Evolutionary conservation across 331 rosid species (phyloP), one percentile per base, ranked within the genome.

Genomic region (Cydonia oblonga): DNA sequence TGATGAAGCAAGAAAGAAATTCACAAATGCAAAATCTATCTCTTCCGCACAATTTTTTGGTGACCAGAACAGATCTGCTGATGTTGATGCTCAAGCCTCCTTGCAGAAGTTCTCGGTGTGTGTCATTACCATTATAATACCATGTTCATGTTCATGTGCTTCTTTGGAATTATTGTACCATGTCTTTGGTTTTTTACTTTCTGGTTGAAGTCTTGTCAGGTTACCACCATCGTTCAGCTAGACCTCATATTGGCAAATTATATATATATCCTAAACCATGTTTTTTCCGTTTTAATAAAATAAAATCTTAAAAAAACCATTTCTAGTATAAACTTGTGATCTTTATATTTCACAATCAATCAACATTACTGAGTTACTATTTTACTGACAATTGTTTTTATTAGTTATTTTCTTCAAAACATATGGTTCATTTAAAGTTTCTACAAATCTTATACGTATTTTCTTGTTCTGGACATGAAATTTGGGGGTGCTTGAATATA

Each of bases 1-100:
- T 40, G 91, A 93, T 78, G 98, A 91, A 83, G 98, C 97, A 61
- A 86, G 97, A 82, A 91, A 88, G 90, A 93, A 93, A 86, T 93
- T 93, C 84, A 73, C 97, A 80, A 93, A 93, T 83, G 98, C 98
- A 64, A 93, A 91, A 80, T 93, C 97, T 60, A 93, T 93, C 76
- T 91, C 98, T 52, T 93, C 98, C 7, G 88, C 92, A 60, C 98
- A 93, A 83, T 91, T 72, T 81, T 93, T 91, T 66, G 97, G 98
- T 72, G 97, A 91, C 84, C 96, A 87, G 78, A 84, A 68, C 86
- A 89, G 78, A 84, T 73, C 81, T 71, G 86, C 86, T 66, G 91
- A 89, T 66, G 66, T 65, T 49, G 95, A 86, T 0, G 82, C 92
- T 72, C 92, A 87, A 64, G 88, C 51, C 69, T 76, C 97, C 61